phyloP scores from a whole-genome alignment of 306 rosid species.

The Cucurbita pepo region DNA sequence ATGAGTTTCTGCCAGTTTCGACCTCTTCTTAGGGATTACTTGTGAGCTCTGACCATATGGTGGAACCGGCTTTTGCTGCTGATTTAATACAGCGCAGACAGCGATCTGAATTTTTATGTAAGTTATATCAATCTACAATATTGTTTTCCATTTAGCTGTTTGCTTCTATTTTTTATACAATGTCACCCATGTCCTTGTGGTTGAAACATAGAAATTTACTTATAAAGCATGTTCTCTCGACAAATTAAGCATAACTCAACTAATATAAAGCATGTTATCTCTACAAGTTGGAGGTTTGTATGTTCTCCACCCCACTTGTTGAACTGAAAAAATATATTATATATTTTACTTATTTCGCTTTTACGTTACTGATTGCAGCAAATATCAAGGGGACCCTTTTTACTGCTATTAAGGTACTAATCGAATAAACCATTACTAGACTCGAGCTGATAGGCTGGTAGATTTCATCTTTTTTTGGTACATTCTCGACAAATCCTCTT shows the following conservation, averaged over 20 bases:
- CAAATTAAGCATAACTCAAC: no score
- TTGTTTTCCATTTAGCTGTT: background rate
- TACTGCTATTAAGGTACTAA: conserved; percentile 44
- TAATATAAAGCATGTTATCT: no score
- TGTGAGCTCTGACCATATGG: conserved; percentile 36
- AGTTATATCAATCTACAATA: conserved; percentile 10
- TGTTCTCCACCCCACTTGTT: no score
- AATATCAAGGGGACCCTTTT: conserved; percentile 46
- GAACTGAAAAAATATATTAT: no score
- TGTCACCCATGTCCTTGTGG: background rate
- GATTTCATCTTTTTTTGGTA: background rate
- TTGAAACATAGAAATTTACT: background rate
- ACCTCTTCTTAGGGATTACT: conserved; percentile 53
- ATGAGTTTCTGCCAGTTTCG: conserved; percentile 63
- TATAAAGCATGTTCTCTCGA: no score
- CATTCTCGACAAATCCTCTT: background rate
- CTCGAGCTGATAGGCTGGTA: background rate
- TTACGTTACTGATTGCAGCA: conserved; percentile 34
- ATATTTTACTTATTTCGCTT: conserved; percentile 10
- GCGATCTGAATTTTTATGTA: conserved; percentile 75
- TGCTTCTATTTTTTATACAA: background rate
- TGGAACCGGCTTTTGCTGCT: conserved; percentile 61
- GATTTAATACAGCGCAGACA: conserved; percentile 79
- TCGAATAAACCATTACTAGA: background rate
- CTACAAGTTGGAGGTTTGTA: no score